phyloP scores from a whole-genome alignment of 371 early-diverging fungal species.

The Pancytospora philotis region DNA sequence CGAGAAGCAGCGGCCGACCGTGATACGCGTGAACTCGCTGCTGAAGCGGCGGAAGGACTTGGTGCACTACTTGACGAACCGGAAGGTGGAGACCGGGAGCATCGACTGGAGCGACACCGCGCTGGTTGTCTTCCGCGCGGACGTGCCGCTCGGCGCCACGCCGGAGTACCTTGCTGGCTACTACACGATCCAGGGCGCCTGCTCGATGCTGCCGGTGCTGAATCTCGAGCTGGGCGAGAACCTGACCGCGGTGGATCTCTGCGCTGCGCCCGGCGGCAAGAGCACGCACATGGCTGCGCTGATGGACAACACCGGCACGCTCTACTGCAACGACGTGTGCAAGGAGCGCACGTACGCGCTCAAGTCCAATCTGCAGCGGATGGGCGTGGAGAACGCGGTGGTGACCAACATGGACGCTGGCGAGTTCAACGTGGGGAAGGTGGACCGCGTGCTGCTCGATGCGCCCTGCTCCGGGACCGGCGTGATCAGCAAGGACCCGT shows the following conservation, averaged over 20 bases:
- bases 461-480: slow-evolving; percentile 98
- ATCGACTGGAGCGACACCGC: slow-evolving; percentile 66
- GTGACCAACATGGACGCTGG: slow-evolving; percentile 91
- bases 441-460: slow-evolving; percentile 89
- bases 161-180: slow-evolving; percentile 99
- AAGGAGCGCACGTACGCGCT: slow-evolving; percentile 78
- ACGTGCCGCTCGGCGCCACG: slow-evolving; percentile 67
- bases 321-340: slow-evolving; percentile 90
- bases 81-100: slow-evolving; percentile 91
- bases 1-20: slow-evolving; percentile 86
- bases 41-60: slow-evolving; percentile 81
- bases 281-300: slow-evolving; percentile 67
- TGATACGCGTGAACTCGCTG: slow-evolving; percentile 88
- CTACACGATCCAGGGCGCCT: slow-evolving; percentile 93
- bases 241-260: slow-evolving; percentile 91
- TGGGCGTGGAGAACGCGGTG: slow-evolving; percentile 80
- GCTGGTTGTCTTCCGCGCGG: slow-evolving; percentile 53
- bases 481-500: slow-evolving; percentile 89
- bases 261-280: slow-evolving; percentile 98
- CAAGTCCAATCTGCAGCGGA: slow-evolving; percentile 80
- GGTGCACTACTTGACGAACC: slow-evolving; percentile 76
- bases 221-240: slow-evolving; percentile 64
- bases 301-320: slow-evolving; percentile 88
- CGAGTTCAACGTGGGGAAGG: slow-evolving; percentile 78
- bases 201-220: slow-evolving; percentile 91